phyloP scores from a whole-genome alignment of 306 rosid species.

The Trifolium repens region DNA sequence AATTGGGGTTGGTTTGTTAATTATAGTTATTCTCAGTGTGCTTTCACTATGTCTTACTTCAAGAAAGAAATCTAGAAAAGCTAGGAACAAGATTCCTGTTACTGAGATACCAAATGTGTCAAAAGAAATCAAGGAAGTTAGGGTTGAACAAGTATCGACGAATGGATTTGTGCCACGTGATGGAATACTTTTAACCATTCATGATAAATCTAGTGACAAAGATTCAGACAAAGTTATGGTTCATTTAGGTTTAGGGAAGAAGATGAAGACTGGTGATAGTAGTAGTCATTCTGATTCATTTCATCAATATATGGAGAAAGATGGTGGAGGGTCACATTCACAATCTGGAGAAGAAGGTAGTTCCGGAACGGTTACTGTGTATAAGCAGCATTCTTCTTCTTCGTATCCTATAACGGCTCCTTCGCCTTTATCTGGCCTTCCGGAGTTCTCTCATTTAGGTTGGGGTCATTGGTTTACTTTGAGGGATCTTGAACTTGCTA shows the following conservation, averaged over 20 bases:
- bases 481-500: constrained; percentile 90
- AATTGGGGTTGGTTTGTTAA: constrained; percentile 74
- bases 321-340: constrained; percentile 65
- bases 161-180: constrained; percentile 75
- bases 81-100: constrained; percentile 54
- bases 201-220: constrained; percentile 75
- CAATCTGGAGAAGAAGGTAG: constrained; percentile 88
- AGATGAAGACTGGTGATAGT: constrained; percentile 64
- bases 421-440: constrained; percentile 82
- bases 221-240: constrained; percentile 82
- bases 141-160: constrained; percentile 77
- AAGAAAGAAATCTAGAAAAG: constrained; percentile 71
- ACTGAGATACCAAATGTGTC: constrained; percentile 86
- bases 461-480: constrained; percentile 99
- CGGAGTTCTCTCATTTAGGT: constrained; percentile 91
- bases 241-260: constrained; percentile 77
- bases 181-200: constrained; percentile 85
- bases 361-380: constrained; percentile 60
- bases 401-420: constrained; percentile 76
- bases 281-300: constrained; percentile 76
- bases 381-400: constrained; percentile 67
- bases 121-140: constrained; percentile 87
- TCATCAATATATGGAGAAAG: constrained; percentile 62
- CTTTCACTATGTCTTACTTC: constrained; percentile 78
- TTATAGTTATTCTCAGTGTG: constrained; percentile 65